Base-by-base conservation (phyloP, 805 yeast genomes). In the Ogataea ramenticola region DNA sequence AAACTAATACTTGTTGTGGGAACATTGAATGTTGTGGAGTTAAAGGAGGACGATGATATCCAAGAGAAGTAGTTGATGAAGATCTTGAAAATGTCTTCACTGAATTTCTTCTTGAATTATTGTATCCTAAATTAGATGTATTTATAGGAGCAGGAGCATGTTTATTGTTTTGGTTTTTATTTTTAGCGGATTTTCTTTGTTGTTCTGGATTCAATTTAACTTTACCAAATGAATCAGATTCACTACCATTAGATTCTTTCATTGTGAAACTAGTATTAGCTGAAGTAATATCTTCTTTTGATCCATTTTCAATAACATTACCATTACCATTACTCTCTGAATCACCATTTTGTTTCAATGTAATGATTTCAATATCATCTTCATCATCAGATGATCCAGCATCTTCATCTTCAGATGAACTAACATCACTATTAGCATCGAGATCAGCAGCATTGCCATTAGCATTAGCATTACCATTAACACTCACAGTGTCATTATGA, bases 31-130 rank as follows among this genome's bases (percentile, higher is more conserved):
- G 27, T 24, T 35, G 27, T 36, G 30, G 30, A n/a, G n/a, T n/a
- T n/a, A n/a, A n/a, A n/a, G n/a, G n/a, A n/a, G n/a, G n/a, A n/a
- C n/a, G n/a, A 8, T 19, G 16, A 22, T 47, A 48, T 34, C 40
- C 44, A 34, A 50, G 44, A 1, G 53, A 50, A n/a, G 43, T 43
- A 26, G 43, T 41, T 4, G 53, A 49, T 0, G 55, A 52, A 12
- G 53, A 43, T 15, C 53, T 37, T 11, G 55, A 49, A 32, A 45
- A 46, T 19, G 36, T 44, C 17, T 43, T 43, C 4, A 32, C n/a
- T 16, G 35, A 17, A 32, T 8, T 8, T 32, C 20, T 37, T 43
- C 39, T 26, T 32, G 42, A 17, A 14, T 29, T 29, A 14, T 32
- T 41, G 16, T 33, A 17, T 10, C 42, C 27, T 7, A 24, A 24